Percentiles rank a stretch among this genome's conserved stretches.
phyloP scores from a whole-genome alignment of 2,329 filamentous ascomycete species.

The Dactylonectria macrodidyma region DNA sequence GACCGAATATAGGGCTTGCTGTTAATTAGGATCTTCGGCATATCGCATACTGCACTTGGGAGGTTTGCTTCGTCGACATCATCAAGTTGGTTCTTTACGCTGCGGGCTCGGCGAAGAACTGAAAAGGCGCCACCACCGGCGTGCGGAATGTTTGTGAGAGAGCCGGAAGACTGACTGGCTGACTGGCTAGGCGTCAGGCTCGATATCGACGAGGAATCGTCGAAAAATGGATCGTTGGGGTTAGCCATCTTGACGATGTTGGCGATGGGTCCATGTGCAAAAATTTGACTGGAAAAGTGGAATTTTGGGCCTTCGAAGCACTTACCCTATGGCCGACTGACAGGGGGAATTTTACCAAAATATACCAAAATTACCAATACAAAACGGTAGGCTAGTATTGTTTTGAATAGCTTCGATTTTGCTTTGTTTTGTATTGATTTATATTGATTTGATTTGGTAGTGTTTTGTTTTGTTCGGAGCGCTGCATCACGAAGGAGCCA shows the following conservation, averaged over 20 bases:
- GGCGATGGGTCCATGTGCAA: constrained; percentile 10
- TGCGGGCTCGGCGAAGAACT: background rate
- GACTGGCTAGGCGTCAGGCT: background rate
- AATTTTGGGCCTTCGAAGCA: constrained; percentile 1
- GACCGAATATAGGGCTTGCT: constrained; percentile 10
- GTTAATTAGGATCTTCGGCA: constrained; percentile 8
- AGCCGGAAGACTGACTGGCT: constrained; percentile 4
- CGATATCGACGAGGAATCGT: constrained; percentile 3
- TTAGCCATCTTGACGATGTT: constrained; percentile 9
- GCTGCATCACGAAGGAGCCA: too few relatives aligned
- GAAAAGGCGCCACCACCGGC: constrained; percentile 1
- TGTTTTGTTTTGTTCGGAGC: constrained; percentile 17
- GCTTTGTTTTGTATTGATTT: constrained; percentile 20
- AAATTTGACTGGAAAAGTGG: constrained; percentile 10
- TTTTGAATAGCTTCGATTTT: constrained; percentile 16
- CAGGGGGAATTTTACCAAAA: background rate
- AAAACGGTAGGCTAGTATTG: constrained; percentile 19
- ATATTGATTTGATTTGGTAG: constrained; percentile 21
- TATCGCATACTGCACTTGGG: constrained; percentile 10
- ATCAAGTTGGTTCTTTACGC: constrained; percentile 6
- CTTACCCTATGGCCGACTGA: constrained; percentile 1
- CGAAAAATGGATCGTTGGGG: constrained; percentile 5
- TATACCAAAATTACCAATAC: constrained; percentile 8
- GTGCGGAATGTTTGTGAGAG: constrained; percentile 4
- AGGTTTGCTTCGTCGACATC: constrained; percentile 4